Evolutionary conservation across 257 asterid genomes (phyloP), one percentile per base, ranked within the genome.

Genomic region (Nicotiana sylvestris): DNA sequence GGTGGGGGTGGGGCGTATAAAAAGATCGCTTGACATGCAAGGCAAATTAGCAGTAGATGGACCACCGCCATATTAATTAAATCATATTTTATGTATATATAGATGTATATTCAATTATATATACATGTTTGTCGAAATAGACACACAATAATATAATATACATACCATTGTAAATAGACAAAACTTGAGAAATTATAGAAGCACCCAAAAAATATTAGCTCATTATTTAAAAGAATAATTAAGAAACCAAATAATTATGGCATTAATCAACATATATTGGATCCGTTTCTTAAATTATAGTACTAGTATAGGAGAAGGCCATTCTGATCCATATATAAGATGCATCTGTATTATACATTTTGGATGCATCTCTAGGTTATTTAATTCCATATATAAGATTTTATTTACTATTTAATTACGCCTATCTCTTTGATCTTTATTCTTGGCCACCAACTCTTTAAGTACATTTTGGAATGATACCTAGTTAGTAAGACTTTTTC

Each of bases 1-100:
- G 39, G 6, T 6, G 43, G 8, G 46, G 0, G 46, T 2, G 46
- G 0, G 0, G 39, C 39, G 39, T 37, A 37, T 43, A 7, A 66
- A 33, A 66, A 88, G 84, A 86, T 92, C 89, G 97, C 98, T 95
- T 93, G 97, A 90, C 86, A 87, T 89, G 90, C 95, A 93, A 93
- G 98, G 97, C 92, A 95, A 88, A 76, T 88, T 85, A 87, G 88
- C 88, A 83, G 90, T 84, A 83, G 91, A 87, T 93, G 97, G 94
- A 88, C 95, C 91, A 87, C 97, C 96, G 82, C 90, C 93, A 37
- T 39, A 39, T 39, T 6, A 39, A 39, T 7, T 39, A 39, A 39
- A 39, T 39, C 0, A 39, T 6, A 39, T 39, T 39, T 39, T 39
- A 39, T 39, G 10, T 39, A 39, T 39, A 39, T 9, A 43, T 33